Evolutionary conservation across 371 early-diverging fungal species (phyloP).

Genomic region (Lichtheimia corymbifera): DNA sequence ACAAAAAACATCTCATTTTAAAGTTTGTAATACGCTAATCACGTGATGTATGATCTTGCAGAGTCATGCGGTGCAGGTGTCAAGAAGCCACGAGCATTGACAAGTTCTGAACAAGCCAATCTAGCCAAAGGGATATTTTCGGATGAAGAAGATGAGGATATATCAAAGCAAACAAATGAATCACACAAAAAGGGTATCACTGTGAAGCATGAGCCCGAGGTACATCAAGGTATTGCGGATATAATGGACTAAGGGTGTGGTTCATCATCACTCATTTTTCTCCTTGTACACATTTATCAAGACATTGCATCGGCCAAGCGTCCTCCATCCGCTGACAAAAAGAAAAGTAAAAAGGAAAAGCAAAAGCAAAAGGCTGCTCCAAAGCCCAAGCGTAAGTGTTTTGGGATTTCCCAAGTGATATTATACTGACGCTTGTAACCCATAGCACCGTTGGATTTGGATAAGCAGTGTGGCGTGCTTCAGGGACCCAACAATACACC

Average conservation of each 20-base stretch:
- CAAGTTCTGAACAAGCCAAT: conserved; percentile 11
- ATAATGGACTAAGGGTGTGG: not conserved
- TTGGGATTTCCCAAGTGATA: not conserved
- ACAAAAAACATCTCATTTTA: not conserved
- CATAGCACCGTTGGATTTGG: conserved; percentile 71
- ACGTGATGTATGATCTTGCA: not conserved
- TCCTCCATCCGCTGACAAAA: conserved; percentile 28
- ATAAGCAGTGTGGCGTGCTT: conserved; percentile 82
- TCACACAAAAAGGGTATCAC: conserved; percentile 4
- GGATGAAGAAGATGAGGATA: conserved; percentile 26
- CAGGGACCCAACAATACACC: conserved; percentile 55
- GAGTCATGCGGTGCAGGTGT: conserved; percentile 14
- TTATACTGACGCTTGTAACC: not conserved
- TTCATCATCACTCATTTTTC: not conserved
- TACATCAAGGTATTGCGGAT: not conserved
- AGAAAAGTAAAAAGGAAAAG: conserved; percentile 39
- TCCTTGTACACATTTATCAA: conserved; percentile 15
- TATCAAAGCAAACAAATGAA: conserved; percentile 14
- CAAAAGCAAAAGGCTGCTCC: conserved; percentile 33
- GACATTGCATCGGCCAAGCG: conserved; percentile 15
- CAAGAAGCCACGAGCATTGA: conserved; percentile 14
- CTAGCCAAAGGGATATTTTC: conserved; percentile 21
- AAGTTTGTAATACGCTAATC: not conserved
- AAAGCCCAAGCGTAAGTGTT: conserved; percentile 39
- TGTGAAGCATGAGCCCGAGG: not conserved